A percentile compares a stretch with the other conserved stretches of the same genome.
Evolutionary conservation across 1,284 basidiomycete genomes (phyloP).

Genomic region (Agroathelia rolfsii): DNA sequence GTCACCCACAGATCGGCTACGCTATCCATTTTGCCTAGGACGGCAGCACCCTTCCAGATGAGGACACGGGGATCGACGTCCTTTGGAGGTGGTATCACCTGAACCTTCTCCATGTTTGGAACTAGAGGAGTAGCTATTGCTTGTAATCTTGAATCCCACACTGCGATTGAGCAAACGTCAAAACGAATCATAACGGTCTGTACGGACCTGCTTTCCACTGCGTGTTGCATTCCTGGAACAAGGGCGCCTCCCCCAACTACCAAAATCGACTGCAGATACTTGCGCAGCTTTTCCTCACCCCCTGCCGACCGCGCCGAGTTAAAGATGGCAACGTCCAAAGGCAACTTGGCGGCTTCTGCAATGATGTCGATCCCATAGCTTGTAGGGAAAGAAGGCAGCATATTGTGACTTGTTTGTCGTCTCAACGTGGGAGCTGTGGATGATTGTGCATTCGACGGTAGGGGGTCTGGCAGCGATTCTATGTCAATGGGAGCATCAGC

Average conservation of each 20-base stretch:
- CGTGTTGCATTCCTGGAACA: conserved; percentile 68
- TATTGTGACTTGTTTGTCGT: conserved; percentile 15
- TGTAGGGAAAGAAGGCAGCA: conserved; percentile 16
- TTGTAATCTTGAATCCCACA: conserved; percentile 63
- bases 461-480: too few species aligned
- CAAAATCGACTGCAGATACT: conserved; percentile 82
- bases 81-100: conserved; percentile 86
- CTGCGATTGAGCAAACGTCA: conserved; percentile 1
- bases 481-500: conserved; percentile 34
- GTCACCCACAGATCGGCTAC: conserved; percentile 87
- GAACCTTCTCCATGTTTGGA: conserved; percentile 72
- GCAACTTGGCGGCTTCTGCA: conserved; percentile 83
- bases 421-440: conserved; percentile 9
- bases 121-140: conserved; percentile 79
- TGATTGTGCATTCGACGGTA: too few species aligned
- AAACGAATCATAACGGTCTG: conserved; percentile 2
- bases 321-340: conserved; percentile 91
- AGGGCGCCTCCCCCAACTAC: conserved; percentile 79
- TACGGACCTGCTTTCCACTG: conserved; percentile 66
- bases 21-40: conserved; percentile 86
- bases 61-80: conserved; percentile 86
- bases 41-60: conserved; percentile 91
- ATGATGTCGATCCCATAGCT: conserved; percentile 60
- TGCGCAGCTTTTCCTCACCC: conserved; percentile 83
- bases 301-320: conserved; percentile 81